These are phyloP conservation scores for Pichia manshurica DNA, from an alignment of 805 yeast genomes.

Conservation along the genomic window DNA sequence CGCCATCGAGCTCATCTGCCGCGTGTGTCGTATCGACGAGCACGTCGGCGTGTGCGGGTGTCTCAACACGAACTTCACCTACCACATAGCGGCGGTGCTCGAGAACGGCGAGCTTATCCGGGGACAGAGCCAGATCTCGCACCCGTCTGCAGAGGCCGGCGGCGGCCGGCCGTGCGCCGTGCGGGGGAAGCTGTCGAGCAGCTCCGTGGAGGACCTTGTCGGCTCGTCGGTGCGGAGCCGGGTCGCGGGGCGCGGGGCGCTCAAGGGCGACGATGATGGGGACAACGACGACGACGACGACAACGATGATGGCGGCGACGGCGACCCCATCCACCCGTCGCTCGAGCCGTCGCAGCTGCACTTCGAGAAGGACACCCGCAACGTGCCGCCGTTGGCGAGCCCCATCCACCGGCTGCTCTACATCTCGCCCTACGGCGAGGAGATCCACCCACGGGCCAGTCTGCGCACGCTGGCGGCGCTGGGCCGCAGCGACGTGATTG, in stretches of 20 bases:
- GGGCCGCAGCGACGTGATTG: constrained; percentile 44
- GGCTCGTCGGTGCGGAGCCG: too few relatives aligned
- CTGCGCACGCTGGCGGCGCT: constrained; percentile 51
- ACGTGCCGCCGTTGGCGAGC: constrained; percentile 56
- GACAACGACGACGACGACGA: too few relatives aligned
- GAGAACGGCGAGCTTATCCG: constrained; percentile 67
- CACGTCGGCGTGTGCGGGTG: constrained; percentile 65
- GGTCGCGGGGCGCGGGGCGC: too few relatives aligned
- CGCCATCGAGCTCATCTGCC: constrained; percentile 68
- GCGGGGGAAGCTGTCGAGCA: too few relatives aligned
- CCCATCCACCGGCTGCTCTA: constrained; percentile 72
- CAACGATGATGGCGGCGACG: too few relatives aligned
- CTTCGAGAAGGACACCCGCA: constrained; percentile 39
- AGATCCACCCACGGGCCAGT: constrained; percentile 70
- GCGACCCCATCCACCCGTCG: constrained; percentile 27
- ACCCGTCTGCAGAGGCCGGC: too few relatives aligned
- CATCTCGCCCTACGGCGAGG: constrained; percentile 84
- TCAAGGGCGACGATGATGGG: too few relatives aligned
- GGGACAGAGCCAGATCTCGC: constrained; percentile 92
- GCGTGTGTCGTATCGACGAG: constrained; percentile 55
- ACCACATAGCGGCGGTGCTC: constrained; percentile 76
- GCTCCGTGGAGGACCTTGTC: too few relatives aligned
- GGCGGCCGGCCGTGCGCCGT: not conserved
- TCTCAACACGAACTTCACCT: constrained; percentile 75
- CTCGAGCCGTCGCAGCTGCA: constrained; percentile 2